Evolutionary conservation across 805 yeast genomes (phyloP), one percentile per base, ranked within the genome.

Genomic region (Zygosaccharomyces gambellarensis): DNA sequence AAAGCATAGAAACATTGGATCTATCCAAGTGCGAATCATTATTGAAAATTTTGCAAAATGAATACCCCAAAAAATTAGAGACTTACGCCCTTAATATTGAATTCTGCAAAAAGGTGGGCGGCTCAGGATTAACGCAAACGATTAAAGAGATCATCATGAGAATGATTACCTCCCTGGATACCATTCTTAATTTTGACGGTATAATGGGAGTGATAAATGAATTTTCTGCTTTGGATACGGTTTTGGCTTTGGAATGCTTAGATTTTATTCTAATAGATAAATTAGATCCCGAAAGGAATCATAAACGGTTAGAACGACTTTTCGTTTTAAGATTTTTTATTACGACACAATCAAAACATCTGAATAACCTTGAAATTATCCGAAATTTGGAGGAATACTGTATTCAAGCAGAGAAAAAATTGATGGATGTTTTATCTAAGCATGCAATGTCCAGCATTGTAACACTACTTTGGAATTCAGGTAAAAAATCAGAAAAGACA

Each of bases 391-490:
- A 45, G 11, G 56, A 52, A 2, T 61, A 68, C 27, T 49, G 67
- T 22, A 57, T 59, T 6, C 45, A 56, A 12, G 53, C 68, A 0
- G 71, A 72, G 39, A 64, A 57, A 34, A 53, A 59, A 4, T 51
- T 72, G 3, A 32, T 51, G n/a, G 51, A 46, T 25, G 36, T 54
- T 0, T 49, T 74, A 2, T 59, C 71, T 0, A 61, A 58, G 29
- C 58, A 60, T 12, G 58, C 71, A 4, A 48, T 65, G 5, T 62
- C 71, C 4, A 60, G 72, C 38, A 45, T 68, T 4, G 60, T 70
- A 0, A 65, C 75, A 1, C 48, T 74, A 25, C 49, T 74, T 17
- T 74, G 77, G 76, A 73, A 71, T 43, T 47, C 56, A 17, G 76
- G 72, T 0, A 71, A 71, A 36, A 52, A 56, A 14, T 52, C 58